Evolutionary conservation across 139 green algal species (phyloP).

Genomic region (Coccomyxa sp.): DNA sequence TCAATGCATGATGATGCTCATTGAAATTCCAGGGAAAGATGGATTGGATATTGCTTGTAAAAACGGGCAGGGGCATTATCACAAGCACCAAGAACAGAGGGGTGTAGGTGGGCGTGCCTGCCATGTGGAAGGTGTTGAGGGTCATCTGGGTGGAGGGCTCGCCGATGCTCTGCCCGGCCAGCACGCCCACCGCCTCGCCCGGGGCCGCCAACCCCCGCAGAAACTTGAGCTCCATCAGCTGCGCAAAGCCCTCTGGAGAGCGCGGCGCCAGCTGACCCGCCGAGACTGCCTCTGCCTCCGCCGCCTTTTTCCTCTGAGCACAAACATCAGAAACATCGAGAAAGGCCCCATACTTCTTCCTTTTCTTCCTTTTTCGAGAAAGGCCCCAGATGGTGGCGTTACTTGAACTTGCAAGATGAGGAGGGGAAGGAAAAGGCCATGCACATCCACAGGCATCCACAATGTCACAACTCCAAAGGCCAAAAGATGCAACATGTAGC

Average conservation of each 20-base stretch:
- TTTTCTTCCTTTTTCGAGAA: too few species aligned
- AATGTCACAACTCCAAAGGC: background rate
- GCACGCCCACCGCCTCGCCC: conserved; percentile 91
- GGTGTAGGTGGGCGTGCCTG: conserved; percentile 18
- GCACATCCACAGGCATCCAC: background rate
- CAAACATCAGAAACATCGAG: too few species aligned
- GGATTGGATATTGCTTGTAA: too few species aligned
- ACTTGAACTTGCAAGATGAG: too few species aligned
- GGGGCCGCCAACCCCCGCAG: conserved; percentile 64
- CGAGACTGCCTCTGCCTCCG: background rate
- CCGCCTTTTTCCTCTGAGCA: background rate
- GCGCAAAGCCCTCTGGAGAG: conserved; percentile 15
- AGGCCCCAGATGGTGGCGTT: too few species aligned
- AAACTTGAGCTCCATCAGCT: conserved; percentile 88
- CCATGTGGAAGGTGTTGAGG: conserved; percentile 97
- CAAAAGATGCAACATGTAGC: background rate
- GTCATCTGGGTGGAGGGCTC: conserved; percentile 89
- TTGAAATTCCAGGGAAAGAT: too few species aligned
- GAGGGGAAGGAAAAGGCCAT: too few species aligned
- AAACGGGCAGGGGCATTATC: too few species aligned
- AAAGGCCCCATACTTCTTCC: too few species aligned
- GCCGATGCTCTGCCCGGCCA: conserved; percentile 92
- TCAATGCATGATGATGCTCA: too few species aligned
- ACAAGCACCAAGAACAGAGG: background rate
- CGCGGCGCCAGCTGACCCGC: conserved; percentile 1